phyloP scores from a whole-genome alignment of 2,329 filamentous ascomycete species.

The Colletotrichum neosansevieriae region DNA sequence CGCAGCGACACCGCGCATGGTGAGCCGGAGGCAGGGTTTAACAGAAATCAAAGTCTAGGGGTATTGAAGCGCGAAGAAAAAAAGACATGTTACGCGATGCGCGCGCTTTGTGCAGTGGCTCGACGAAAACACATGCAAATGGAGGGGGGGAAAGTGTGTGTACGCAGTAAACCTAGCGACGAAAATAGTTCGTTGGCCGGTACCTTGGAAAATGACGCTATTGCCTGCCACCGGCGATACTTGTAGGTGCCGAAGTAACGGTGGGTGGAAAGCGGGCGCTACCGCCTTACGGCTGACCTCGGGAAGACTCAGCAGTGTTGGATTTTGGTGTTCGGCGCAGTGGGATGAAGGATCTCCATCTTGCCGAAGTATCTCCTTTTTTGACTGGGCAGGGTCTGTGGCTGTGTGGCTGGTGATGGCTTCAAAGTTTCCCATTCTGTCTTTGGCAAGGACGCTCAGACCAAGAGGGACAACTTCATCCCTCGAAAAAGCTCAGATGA shows the following conservation, averaged over 20 bases:
- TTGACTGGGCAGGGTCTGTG: not conserved
- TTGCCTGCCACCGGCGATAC: slow-evolving; percentile 35
- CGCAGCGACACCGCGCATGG: slow-evolving; percentile 29
- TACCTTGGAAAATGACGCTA: slow-evolving; percentile 35
- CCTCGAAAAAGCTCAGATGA: not conserved
- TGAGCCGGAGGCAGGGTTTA: slow-evolving; percentile 11
- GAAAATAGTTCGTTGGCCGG: slow-evolving; percentile 18
- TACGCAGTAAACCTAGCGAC: too few relatives aligned
- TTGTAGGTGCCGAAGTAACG: slow-evolving; percentile 35
- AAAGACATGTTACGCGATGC: slow-evolving; percentile 32
- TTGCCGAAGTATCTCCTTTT: slow-evolving; percentile 27
- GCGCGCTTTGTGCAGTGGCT: slow-evolving; percentile 27
- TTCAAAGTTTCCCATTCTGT: not conserved
- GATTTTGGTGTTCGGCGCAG: not conserved
- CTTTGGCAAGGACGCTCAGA: not conserved
- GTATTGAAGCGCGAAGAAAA: slow-evolving; percentile 9
- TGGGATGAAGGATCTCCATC: not conserved
- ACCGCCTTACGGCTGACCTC: slow-evolving; percentile 18
- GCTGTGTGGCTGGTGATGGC: slow-evolving; percentile 18
- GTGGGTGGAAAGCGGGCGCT: slow-evolving; percentile 17
- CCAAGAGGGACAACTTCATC: slow-evolving; percentile 12
- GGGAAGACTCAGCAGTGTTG: slow-evolving; percentile 17
- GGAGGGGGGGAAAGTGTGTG: not conserved
- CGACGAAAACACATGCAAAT: not conserved
- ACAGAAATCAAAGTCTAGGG: slow-evolving; percentile 19